Base-by-base conservation (phyloP, 148 eudicot genomes). In the Rheum nobile region DNA sequence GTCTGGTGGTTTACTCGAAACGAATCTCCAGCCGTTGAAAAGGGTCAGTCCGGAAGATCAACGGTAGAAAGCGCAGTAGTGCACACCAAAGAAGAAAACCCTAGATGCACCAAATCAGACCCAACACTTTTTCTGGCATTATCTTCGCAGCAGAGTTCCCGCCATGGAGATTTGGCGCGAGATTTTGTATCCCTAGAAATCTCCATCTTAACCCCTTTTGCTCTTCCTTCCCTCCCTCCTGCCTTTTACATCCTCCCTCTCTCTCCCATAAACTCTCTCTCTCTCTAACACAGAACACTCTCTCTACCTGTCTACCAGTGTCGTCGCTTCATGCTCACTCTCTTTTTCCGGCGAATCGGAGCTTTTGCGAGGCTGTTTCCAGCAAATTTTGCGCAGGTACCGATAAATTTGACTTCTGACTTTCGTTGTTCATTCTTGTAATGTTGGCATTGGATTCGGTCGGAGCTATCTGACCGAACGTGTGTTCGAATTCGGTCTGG, bases 81-180 rank as follows among this genome's bases (percentile, higher is more conserved):
- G 39, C 39, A 29, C 41, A 28, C 19, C 13, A 65, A 3, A 32
- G 19, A 1, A 31, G 41, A 14, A 31, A 32, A 65, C 35, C 70
- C 70, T 32, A 65, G 21, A 7, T 41, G 38, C 70, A 65, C 38
- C 41, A 12, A 65, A 65, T 65, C 70, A 32, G 32, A 26, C 31
- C 34, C 14, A 28, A 59, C 9, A 31, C 37, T 13, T 32, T 31
- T 65, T 65, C 70, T 65, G 70, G 69, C 39, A 32, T 37, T 37
- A 34, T 31, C 39, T 14, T 31, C 39, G 67, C n/a, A 55, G 67
- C 11, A 29, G 22, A 65, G 69, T 65, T 65, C 70, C 70, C 70
- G 70, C 70, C 41, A 31, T 6, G 41, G 22, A 65, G 39, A 19
- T 65, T 65, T 65, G 70, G 70, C 70, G 70, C 70, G 39, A 32